phyloP scores from a whole-genome alignment of 768 basidiomycete genomes.

The Tulasnella calospora region DNA sequence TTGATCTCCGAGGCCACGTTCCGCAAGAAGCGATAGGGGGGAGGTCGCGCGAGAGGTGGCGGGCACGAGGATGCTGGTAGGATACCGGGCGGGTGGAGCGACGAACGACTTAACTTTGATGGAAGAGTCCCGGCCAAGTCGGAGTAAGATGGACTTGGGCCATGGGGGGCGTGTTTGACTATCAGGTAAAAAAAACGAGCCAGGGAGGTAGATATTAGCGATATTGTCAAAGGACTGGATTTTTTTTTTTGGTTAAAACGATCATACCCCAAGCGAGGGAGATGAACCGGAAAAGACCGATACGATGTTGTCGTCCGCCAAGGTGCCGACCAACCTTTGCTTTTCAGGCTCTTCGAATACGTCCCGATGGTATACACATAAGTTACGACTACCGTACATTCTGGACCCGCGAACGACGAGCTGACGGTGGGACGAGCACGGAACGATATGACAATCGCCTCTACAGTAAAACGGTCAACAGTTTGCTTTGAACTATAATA shows the following conservation, averaged over 20 bases:
- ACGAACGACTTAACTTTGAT: slow-evolving; percentile 27
- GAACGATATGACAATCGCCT: no score
- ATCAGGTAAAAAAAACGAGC: slow-evolving; percentile 18
- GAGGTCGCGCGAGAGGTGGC: not conserved
- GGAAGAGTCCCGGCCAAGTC: slow-evolving; percentile 24
- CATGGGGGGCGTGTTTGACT: slow-evolving; percentile 3
- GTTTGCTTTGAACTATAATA: no score
- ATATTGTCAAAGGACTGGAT: not conserved
- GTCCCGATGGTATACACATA: slow-evolving; percentile 37
- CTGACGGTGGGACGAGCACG: no score
- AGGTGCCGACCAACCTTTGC: slow-evolving; percentile 41
- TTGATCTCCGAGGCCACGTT: not conserved
- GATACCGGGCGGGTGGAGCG: not conserved
- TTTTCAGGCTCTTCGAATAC: slow-evolving; percentile 52
- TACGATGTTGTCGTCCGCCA: slow-evolving; percentile 61
- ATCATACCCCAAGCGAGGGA: slow-evolving; percentile 53
- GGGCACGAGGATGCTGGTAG: slow-evolving; percentile 6
- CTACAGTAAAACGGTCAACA: no score
- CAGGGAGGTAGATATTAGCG: not conserved
- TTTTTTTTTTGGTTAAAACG: not conserved
- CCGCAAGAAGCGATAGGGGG: not conserved
- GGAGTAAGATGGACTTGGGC: slow-evolving; percentile 19
- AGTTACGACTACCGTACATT: no score
- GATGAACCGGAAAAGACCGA: slow-evolving; percentile 71
- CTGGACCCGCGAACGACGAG: no score